These are phyloP conservation scores for Beauveria sp. DNA, from an alignment of 2,329 filamentous ascomycete genomes.

Conservation along the genomic window DNA sequence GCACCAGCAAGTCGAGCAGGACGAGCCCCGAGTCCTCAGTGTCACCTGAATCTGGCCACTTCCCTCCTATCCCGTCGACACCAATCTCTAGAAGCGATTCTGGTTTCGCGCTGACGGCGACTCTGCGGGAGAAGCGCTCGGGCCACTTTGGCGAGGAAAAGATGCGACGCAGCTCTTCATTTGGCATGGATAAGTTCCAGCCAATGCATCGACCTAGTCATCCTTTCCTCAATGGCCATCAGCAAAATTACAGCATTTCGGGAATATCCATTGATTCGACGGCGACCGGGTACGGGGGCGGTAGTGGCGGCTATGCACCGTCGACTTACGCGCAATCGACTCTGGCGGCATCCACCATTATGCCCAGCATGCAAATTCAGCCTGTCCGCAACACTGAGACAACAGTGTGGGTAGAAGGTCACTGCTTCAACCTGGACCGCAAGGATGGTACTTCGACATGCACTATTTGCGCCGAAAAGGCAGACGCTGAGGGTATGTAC, in stretches of 20 bases:
- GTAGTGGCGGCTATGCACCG: conserved; percentile 60
- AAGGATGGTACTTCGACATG: conserved; percentile 56
- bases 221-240: conserved; percentile 64
- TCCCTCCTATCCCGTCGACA: conserved; percentile 67
- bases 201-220: conserved; percentile 62
- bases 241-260: conserved; percentile 51
- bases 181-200: conserved; percentile 66
- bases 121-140: conserved; percentile 86
- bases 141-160: conserved; percentile 76
- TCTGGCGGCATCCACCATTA: conserved; percentile 74
- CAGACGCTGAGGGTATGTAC: conserved; percentile 66
- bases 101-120: conserved; percentile 77
- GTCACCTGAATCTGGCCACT: conserved; percentile 71
- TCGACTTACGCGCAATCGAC: conserved; percentile 84
- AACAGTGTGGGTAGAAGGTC: conserved; percentile 76
- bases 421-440: conserved; percentile 63
- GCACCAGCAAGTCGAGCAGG: conserved; percentile 59
- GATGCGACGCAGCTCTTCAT: conserved; percentile 87
- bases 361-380: conserved; percentile 77
- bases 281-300: conserved; percentile 54
- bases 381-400: conserved; percentile 72
- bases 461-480: conserved; percentile 68
- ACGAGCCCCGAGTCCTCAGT: conserved; percentile 56
- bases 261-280: conserved; percentile 54
- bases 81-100: conserved; percentile 87